Percentiles rank a stretch among this genome's conserved stretches.
phyloP scores from a whole-genome alignment of 441 rosid genomes.

The Arabidopsis hybrid region DNA sequence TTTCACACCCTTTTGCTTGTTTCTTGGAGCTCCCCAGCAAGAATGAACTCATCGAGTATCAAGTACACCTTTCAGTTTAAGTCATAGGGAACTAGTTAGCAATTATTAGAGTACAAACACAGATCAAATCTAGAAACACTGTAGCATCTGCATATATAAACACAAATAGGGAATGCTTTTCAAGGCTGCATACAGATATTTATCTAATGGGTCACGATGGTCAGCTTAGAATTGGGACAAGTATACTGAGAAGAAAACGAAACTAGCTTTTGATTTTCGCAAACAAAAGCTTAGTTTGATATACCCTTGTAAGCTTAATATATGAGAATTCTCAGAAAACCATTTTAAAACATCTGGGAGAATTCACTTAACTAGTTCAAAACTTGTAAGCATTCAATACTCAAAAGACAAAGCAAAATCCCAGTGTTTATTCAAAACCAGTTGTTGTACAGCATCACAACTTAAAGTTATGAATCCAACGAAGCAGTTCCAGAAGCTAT shows the following conservation, averaged over 20 bases:
- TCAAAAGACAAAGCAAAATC: neutral
- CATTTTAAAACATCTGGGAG: neutral
- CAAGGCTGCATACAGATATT: neutral
- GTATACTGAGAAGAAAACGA: neutral
- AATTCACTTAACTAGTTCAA: neutral
- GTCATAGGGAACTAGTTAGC: neutral
- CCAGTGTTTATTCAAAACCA: neutral
- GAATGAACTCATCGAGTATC: constrained; percentile 97
- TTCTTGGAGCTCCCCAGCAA: constrained; percentile 99
- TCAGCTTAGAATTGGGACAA: neutral
- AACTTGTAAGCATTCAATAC: neutral
- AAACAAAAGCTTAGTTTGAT: neutral
- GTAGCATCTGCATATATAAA: neutral
- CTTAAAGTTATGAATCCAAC: neutral
- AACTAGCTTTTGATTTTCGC: too few species aligned
- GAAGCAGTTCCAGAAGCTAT: neutral
- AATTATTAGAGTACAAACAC: neutral
- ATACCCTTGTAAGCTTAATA: neutral
- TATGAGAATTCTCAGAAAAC: neutral
- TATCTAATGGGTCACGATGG: neutral
- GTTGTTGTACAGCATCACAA: neutral
- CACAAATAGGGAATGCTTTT: neutral
- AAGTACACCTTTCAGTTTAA: constrained; percentile 71
- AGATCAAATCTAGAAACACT: neutral
- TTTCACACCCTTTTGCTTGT: constrained; percentile 85